Conservation (phyloP, 352 stramenopile species). For the Peronospora destructor region DNA sequence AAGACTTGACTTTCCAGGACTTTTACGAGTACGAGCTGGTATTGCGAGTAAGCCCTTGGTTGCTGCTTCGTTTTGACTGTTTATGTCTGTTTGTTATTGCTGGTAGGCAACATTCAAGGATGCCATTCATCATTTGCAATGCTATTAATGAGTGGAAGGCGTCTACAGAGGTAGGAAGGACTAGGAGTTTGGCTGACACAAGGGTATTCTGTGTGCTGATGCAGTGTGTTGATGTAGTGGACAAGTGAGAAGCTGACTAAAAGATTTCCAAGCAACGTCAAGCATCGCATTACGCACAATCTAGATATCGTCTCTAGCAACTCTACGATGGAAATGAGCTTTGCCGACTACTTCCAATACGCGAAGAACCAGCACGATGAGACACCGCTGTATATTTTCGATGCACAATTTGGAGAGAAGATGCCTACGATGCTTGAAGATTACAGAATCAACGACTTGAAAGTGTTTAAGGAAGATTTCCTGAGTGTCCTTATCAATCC, state of each 20-base stretch:
- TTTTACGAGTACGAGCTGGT: constrained; percentile 60
- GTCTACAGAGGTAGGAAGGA: constrained; percentile 36
- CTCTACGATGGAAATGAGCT: constrained; percentile 66
- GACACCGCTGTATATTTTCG: constrained; percentile 85
- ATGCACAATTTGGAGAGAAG: constrained; percentile 76
- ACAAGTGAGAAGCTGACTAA: constrained; percentile 55
- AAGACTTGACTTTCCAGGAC: constrained; percentile 51
- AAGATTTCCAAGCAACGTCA: constrained; percentile 43
- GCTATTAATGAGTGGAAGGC: constrained; percentile 70
- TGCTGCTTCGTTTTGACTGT: neutral
- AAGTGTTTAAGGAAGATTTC: constrained; percentile 75
- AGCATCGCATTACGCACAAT: constrained; percentile 74
- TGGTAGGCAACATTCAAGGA: constrained; percentile 53
- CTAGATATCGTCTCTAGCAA: constrained; percentile 52
- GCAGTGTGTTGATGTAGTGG: constrained; percentile 35
- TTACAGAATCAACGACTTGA: constrained; percentile 54
- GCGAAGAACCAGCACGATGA: constrained; percentile 63
- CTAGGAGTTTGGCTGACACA: neutral
- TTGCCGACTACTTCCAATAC: constrained; percentile 69
- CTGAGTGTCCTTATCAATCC: constrained; percentile 32
- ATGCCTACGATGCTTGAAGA: constrained; percentile 64
- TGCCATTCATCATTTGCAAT: constrained; percentile 70
- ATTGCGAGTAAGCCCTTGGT: neutral
- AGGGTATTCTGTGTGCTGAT: constrained; percentile 1
- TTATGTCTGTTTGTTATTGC: constrained; percentile 1